Conservation (phyloP, 139 green algal genomes). For the Axilococcus clingmanii region DNA sequence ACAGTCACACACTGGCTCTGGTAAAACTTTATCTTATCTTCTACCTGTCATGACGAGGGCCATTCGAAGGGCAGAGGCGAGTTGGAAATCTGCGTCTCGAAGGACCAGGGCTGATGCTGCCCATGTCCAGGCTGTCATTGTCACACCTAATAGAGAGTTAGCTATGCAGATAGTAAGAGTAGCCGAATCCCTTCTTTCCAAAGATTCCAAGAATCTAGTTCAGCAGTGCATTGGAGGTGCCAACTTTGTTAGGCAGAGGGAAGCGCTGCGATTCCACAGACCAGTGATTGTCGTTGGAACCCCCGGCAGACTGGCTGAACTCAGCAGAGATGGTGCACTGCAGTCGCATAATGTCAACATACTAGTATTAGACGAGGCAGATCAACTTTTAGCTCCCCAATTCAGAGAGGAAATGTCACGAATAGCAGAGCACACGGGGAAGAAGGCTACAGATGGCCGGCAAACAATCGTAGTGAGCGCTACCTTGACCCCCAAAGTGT, state of each 20-base stretch:
- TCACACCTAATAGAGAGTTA: slow-evolving; percentile 85
- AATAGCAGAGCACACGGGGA: slow-evolving; percentile 56
- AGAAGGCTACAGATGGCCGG: slow-evolving; percentile 25
- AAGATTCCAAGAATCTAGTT: slow-evolving; percentile 44
- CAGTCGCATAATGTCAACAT: slow-evolving; percentile 26
- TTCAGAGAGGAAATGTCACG: slow-evolving; percentile 74
- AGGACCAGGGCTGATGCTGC: slow-evolving; percentile 15
- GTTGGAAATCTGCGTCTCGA: slow-evolving; percentile 18
- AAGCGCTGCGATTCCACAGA: slow-evolving; percentile 67
- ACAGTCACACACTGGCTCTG: slow-evolving; percentile 85
- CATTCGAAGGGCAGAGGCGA: slow-evolving; percentile 38
- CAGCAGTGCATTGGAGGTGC: slow-evolving; percentile 92
- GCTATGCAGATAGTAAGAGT: slow-evolving; percentile 87
- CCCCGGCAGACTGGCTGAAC: slow-evolving; percentile 80
- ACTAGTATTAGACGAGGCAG: slow-evolving; percentile 67
- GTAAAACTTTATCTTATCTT: slow-evolving; percentile 94
- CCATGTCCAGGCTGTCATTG: slow-evolving; percentile 47
- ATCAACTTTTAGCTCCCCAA: slow-evolving; percentile 75
- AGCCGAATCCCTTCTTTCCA: slow-evolving; percentile 56
- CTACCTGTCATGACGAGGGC: slow-evolving; percentile 69
- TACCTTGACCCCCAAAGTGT: slow-evolving; percentile 55
- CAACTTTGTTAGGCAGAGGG: slow-evolving; percentile 65
- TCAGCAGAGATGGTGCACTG: slow-evolving; percentile 50
- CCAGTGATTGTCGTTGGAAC: slow-evolving; percentile 92
- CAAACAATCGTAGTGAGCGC: slow-evolving; percentile 74